Evolutionary conservation across 2,329 filamentous ascomycete species (phyloP).

Genomic region (Byssochlamys sp.): DNA sequence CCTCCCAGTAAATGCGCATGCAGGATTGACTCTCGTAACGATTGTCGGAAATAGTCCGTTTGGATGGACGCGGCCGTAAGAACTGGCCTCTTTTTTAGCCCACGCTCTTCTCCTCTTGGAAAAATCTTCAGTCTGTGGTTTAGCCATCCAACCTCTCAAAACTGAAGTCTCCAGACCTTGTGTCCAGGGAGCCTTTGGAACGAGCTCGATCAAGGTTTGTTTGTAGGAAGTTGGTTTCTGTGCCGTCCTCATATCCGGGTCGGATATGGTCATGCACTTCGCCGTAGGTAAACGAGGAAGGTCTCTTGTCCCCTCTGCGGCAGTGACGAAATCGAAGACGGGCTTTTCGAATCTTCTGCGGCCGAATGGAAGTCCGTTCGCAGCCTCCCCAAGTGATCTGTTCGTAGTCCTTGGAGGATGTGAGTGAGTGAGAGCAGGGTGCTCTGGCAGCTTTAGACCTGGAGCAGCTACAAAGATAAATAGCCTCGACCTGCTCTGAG

Average conservation of each 20-base stretch:
- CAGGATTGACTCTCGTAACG: constrained; percentile 43
- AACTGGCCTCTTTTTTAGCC: constrained; percentile 11
- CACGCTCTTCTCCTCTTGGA: constrained; percentile 14
- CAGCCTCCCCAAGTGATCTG: constrained; percentile 46
- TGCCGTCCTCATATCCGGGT: constrained; percentile 59
- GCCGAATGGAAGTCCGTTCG: constrained; percentile 53
- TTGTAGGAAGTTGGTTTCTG: constrained; percentile 29
- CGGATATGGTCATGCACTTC: constrained; percentile 51
- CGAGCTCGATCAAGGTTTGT: constrained; percentile 43
- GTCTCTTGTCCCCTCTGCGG: constrained; percentile 46
- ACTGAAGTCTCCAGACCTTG: constrained; percentile 10
- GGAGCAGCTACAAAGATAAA: constrained; percentile 66
- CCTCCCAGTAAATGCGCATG: constrained; percentile 48
- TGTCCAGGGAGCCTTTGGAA: constrained; percentile 46
- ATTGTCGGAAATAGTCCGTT: constrained; percentile 53
- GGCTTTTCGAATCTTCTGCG: constrained; percentile 37
- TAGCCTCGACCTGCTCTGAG: constrained; percentile 57
- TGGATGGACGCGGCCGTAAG: constrained; percentile 25
- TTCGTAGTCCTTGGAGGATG: constrained; percentile 37
- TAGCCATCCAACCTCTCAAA: constrained; percentile 3
- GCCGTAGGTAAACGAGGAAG: constrained; percentile 56
- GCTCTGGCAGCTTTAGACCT: constrained; percentile 46
- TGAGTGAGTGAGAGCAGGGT: constrained; percentile 54
- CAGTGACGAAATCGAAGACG: constrained; percentile 51
- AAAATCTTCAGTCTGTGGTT: constrained; percentile 22